These are phyloP conservation scores for Calonectria fujianensis DNA, from an alignment of 2,329 filamentous ascomycete genomes.

Conservation along the genomic window DNA sequence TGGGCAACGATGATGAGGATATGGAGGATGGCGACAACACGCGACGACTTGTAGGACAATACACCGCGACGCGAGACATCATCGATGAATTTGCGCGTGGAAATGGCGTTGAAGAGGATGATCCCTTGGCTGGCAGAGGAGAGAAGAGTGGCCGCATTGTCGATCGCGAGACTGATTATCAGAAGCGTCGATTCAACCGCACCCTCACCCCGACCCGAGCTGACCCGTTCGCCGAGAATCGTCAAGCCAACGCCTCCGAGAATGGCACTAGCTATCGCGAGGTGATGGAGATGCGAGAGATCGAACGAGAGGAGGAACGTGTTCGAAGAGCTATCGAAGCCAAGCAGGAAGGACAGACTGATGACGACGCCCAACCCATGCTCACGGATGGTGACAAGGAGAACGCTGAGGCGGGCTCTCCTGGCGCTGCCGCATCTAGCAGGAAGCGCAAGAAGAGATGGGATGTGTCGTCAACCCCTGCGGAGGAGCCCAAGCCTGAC, in stretches of 20 bases:
- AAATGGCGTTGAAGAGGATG: conserved; percentile 91
- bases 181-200: conserved; percentile 94
- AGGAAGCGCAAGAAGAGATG: conserved; percentile 96
- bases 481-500: conserved; percentile 68
- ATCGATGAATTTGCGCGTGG: conserved; percentile 96
- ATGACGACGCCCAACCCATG: conserved; percentile 82
- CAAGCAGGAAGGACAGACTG: conserved; percentile 74
- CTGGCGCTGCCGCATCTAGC: conserved; percentile 76
- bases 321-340: conserved; percentile 88
- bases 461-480: conserved; percentile 83
- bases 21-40: conserved; percentile 84
- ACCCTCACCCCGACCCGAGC: conserved; percentile 89
- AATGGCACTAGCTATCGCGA: conserved; percentile 91
- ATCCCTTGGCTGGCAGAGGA: conserved; percentile 86
- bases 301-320: conserved; percentile 95
- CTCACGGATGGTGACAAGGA: conserved; percentile 86
- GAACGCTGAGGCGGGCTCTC: conserved; percentile 81
- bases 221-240: conserved; percentile 88
- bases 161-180: conserved; percentile 97
- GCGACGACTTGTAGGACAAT: conserved; percentile 91
- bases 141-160: conserved; percentile 94
- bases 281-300: conserved; percentile 91
- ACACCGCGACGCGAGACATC: conserved; percentile 93
- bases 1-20: conserved; percentile 85
- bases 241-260: conserved; percentile 78